Evolutionary conservation across 202 grass and related monocot genomes (phyloP), one percentile per base, ranked within the genome.

Genomic region (Carex sylvatica): DNA sequence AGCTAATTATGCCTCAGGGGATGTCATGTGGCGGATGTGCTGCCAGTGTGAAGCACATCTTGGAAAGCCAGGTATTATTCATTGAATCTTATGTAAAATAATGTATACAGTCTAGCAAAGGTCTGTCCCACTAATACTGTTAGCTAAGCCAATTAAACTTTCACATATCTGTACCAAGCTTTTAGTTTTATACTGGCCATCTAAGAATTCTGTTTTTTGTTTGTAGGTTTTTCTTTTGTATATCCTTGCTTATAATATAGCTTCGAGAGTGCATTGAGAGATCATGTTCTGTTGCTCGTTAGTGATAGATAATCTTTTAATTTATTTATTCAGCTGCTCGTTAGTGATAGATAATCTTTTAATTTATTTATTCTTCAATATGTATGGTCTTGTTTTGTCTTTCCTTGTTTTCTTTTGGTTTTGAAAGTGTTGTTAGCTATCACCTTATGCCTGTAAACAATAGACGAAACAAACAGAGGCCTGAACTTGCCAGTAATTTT

Each of bases 21-120:
- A 98, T 98, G 96, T 95, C 89, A 9, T 95, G 92, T 83, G 96
- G 96, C 7, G 96, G 92, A 86, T 98, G 96, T 59, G 92, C 96
- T 74, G 89, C 92, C 53, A 95, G 92, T 47, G 91, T 98, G 58
- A 98, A 95, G 70, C 91, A 85, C 67, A 98, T 98, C 83, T 60
- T 98, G 84, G 96, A 95, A 84, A 93, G 64, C 87, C 92, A 93
- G 91, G 96, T 95, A 84, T 75, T 82, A 64, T 83, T 70, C 63
- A 28, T 78, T 76, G 11, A 70, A 53, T 38, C 47, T 58, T 30
- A 28, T 56, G 49, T 76, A 35, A 76, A 16, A 76, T 76, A 55
- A 24, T 56, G 1, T 55, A 54, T 8, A 31, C 6, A 55, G 4
- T 76, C 14, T 76, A 68, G 20, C 2, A 68, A 68, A 38, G 33